phyloP scores from a whole-genome alignment of 257 asterid species.

The Galeopsis tetrahit region DNA sequence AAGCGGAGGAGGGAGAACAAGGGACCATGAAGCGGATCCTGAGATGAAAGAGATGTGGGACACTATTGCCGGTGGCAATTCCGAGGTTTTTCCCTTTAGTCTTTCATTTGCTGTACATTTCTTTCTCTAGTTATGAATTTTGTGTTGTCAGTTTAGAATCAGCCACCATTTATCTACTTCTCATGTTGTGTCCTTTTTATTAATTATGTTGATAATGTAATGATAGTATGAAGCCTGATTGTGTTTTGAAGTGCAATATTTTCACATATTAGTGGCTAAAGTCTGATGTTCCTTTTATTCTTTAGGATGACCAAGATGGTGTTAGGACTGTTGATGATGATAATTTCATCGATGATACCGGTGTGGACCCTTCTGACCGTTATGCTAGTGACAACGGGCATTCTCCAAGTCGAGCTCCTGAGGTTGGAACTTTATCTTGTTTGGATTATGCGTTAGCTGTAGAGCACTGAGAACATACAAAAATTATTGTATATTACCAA shows the following conservation, averaged over 20 bases:
- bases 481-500: background rate
- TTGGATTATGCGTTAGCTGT: background rate
- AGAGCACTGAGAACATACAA: constrained; percentile 2
- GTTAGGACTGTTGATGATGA: constrained; percentile 67
- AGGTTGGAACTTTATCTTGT: constrained; percentile 49
- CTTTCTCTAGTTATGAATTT: background rate
- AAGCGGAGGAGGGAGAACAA: constrained; percentile 57
- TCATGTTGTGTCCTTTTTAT: background rate
- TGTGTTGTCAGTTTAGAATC: constrained; percentile 5
- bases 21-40: constrained; percentile 76
- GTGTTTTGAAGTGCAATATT: background rate
- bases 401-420: constrained; percentile 76
- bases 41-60: constrained; percentile 97
- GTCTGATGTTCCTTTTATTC: constrained; percentile 24
- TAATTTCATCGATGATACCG: constrained; percentile 85
- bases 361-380: constrained; percentile 75
- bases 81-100: constrained; percentile 38
- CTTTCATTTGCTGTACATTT: constrained; percentile 36
- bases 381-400: constrained; percentile 63
- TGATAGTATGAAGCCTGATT: background rate
- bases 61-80: constrained; percentile 67
- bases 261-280: constrained; percentile 6
- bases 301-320: constrained; percentile 81
- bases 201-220: constrained; percentile 14
- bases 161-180: background rate